phyloP scores from a whole-genome alignment of 768 basidiomycete genomes.

The Russula griseocarnosa region DNA sequence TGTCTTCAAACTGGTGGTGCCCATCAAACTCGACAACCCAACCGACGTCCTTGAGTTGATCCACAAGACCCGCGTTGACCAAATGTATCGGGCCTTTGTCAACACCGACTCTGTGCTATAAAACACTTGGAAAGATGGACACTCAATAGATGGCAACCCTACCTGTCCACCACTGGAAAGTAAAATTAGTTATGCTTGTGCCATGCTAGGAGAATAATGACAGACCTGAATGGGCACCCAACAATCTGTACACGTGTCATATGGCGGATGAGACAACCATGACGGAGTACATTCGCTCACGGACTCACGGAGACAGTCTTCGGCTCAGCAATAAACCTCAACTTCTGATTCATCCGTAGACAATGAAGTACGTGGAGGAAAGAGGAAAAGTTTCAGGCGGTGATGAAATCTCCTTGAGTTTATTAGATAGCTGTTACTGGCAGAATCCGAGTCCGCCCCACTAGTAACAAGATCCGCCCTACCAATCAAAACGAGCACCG shows the following conservation, averaged over 20 bases:
- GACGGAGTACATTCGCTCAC: slow-evolving; percentile 38
- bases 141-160: slow-evolving; percentile 31
- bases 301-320: slow-evolving; percentile 74
- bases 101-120: slow-evolving; percentile 71
- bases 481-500: too few relatives aligned
- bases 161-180: slow-evolving; percentile 61
- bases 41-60: slow-evolving; percentile 72
- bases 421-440: too few relatives aligned
- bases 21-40: slow-evolving; percentile 91
- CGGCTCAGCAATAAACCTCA: slow-evolving; percentile 58
- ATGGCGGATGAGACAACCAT: not conserved
- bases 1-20: slow-evolving; percentile 82
- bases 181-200: slow-evolving; percentile 6
- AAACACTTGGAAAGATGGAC: slow-evolving; percentile 19
- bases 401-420: not conserved
- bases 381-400: not conserved
- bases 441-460: too few relatives aligned
- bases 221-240: slow-evolving; percentile 92
- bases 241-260: slow-evolving; percentile 57
- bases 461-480: too few relatives aligned
- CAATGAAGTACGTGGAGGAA: not conserved
- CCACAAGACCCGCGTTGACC: slow-evolving; percentile 77
- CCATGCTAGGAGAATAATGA: slow-evolving; percentile 20
- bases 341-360: slow-evolving; percentile 8
- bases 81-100: slow-evolving; percentile 87